Evolutionary conservation across 352 stramenopile species (phyloP), one percentile per base, ranked within the genome.

Genomic region (Pythium sukuiense): DNA sequence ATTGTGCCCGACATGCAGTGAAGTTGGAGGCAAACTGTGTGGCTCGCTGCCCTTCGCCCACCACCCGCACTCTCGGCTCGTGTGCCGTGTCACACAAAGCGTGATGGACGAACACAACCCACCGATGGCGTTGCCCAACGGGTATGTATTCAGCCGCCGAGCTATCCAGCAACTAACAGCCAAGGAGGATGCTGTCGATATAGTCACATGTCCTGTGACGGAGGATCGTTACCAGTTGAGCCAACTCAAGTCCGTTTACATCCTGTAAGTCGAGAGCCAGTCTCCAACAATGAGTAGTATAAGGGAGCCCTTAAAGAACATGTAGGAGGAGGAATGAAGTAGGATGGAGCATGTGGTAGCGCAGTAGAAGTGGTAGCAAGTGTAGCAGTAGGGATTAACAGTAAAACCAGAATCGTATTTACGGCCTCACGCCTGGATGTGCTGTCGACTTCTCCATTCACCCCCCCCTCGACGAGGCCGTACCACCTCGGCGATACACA

Each of bases 21-120:
- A 89, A 11, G 61, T 93, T 8, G 86, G 86, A 24, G 85, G 81
- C 27, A 76, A 82, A 35, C 64, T 94, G 18, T 88, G 78, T 55
- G 37, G 52, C 35, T 64, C 63, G 0, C 63, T 96, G 6, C 88
- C 88, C 20, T 90, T 92, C 52, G 82, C 83, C 26, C 88, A 91
- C 55, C 88, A 95, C 46, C 81, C 87, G n/a, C 88, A 93, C 65
- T 94, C 88, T 46, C 76, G 85, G 37, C 72, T 96, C 29, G 78
- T 96, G 43, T 96, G 88, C 61, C 83, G 86, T 14, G 69, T 96
- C 45, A 94, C 85, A 0, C 76, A 90, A 53, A 78, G 64, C 30
- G 81, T 94, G 18, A 96, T 96, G 79, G 80, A 95, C 58, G 87
- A 96, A 63, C 78, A 92, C 69, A 96, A 96, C 58, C 87, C 85